A percentile compares a stretch with the other conserved stretches of the same genome.
Conservation (phyloP, 306 rosid genomes). For the Inga laurina region DNA sequence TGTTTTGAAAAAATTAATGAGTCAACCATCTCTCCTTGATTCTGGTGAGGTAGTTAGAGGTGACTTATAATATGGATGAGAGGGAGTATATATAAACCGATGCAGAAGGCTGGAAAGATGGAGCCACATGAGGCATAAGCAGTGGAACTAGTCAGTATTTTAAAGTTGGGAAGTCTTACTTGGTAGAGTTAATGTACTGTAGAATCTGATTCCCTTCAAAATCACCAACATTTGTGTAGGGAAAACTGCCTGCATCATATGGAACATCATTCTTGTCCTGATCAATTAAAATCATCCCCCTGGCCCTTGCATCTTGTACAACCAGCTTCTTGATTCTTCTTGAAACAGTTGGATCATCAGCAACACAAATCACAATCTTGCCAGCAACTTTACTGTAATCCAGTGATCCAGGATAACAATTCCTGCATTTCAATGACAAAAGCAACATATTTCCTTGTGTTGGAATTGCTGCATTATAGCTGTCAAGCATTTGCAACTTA, state of each 20-base stretch:
- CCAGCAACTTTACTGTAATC: slow-evolving; percentile 68
- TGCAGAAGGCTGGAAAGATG: background rate
- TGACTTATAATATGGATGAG: too few relatives aligned
- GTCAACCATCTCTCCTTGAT: too few relatives aligned
- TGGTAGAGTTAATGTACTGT: slow-evolving; percentile 71
- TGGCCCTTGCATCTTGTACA: slow-evolving; percentile 77
- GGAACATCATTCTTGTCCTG: slow-evolving; percentile 56
- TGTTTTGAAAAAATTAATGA: too few relatives aligned
- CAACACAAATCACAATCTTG: slow-evolving; percentile 70
- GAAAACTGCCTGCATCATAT: slow-evolving; percentile 74
- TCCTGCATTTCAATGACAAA: slow-evolving; percentile 52
- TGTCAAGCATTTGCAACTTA: background rate
- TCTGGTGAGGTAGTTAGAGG: too few relatives aligned
- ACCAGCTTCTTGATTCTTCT: slow-evolving; percentile 75
- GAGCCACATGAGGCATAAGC: background rate
- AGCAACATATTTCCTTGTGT: background rate
- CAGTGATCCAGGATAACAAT: slow-evolving; percentile 86
- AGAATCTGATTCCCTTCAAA: slow-evolving; percentile 73
- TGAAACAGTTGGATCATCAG: slow-evolving; percentile 53
- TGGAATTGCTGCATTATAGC: background rate
- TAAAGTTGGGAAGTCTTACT: slow-evolving; percentile 49
- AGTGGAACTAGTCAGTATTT: background rate
- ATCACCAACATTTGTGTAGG: slow-evolving; percentile 63
- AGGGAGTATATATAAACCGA: background rate
- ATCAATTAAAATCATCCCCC: slow-evolving; percentile 67